Conservation (phyloP, 768 basidiomycete genomes). For the Lactifluus volemus region DNA sequence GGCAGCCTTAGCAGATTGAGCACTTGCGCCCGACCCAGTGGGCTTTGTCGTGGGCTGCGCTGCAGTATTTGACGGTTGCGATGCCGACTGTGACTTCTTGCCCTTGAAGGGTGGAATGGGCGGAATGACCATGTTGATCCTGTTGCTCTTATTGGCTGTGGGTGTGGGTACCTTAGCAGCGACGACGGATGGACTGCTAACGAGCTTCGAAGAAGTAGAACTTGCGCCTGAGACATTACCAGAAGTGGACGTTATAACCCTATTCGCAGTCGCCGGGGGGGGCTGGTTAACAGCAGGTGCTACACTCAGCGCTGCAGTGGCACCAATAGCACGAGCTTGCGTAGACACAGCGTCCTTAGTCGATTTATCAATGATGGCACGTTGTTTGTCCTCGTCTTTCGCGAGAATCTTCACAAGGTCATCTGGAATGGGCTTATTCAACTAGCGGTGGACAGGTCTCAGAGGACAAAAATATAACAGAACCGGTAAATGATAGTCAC, state of each 20-base stretch:
- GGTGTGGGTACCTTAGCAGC: conserved; percentile 1
- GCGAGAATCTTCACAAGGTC: conserved; percentile 89
- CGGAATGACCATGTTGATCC: conserved; percentile 72
- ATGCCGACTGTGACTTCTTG: conserved; percentile 23
- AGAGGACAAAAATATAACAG: not conserved
- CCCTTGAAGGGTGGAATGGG: conserved; percentile 89
- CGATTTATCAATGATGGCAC: conserved; percentile 72
- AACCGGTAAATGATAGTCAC: conserved; percentile 32
- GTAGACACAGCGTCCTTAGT: conserved; percentile 54
- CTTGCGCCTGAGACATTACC: conserved; percentile 3
- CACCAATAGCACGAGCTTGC: conserved; percentile 56
- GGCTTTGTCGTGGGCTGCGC: conserved; percentile 25
- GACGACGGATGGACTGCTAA: conserved; percentile 15
- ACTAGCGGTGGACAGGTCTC: conserved; percentile 32
- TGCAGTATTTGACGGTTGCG: conserved; percentile 27
- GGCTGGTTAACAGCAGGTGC: conserved; percentile 33
- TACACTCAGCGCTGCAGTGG: conserved; percentile 32
- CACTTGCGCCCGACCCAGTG: conserved; percentile 22
- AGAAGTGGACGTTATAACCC: conserved; percentile 13
- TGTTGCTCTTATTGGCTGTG: conserved; percentile 16
- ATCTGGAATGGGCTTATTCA: conserved; percentile 91
- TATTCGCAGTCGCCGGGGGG: conserved; percentile 28
- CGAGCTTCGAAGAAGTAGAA: conserved; percentile 14
- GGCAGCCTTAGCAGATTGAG: conserved; percentile 19
- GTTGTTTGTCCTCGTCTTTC: conserved; percentile 89